phyloP scores from a whole-genome alignment of 2,329 filamentous ascomycete genomes.

The Trichophyton simii region DNA sequence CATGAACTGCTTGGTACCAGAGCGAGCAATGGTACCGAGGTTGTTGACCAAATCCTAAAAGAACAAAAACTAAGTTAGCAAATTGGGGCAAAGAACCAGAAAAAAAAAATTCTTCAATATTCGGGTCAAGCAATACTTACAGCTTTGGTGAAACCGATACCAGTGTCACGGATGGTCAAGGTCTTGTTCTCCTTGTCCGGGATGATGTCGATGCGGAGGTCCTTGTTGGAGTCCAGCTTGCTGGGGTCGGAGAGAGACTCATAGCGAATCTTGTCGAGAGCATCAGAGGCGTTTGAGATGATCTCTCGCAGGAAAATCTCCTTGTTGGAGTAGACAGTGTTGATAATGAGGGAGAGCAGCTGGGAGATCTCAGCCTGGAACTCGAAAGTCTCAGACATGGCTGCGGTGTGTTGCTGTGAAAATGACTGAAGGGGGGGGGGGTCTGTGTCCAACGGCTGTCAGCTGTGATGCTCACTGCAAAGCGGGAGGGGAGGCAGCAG shows the following conservation, averaged over 20 bases:
- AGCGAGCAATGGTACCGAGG: slow-evolving; percentile 97
- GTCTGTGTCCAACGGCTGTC: not conserved
- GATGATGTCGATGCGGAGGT: slow-evolving; percentile 97
- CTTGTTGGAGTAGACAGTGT: slow-evolving; percentile 99
- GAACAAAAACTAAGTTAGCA: slow-evolving; percentile 19
- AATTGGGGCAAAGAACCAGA: slow-evolving; percentile 19
- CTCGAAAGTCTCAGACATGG: slow-evolving; percentile 97
- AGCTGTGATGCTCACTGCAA: not conserved
- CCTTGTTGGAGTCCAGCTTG: slow-evolving; percentile 96
- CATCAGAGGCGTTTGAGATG: slow-evolving; percentile 97
- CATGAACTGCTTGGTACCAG: slow-evolving; percentile 99
- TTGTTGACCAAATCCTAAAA: slow-evolving; percentile 94
- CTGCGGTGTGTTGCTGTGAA: slow-evolving; percentile 23
- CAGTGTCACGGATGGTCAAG: slow-evolving; percentile 89
- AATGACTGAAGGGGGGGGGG: not conserved
- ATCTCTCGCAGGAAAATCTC: slow-evolving; percentile 99
- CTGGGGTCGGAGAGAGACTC: slow-evolving; percentile 91
- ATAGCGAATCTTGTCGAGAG: slow-evolving; percentile 99
- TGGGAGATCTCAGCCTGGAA: slow-evolving; percentile 99
- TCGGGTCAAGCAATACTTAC: slow-evolving; percentile 44
- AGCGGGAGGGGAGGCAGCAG: slow-evolving; percentile 4
- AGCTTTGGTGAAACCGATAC: slow-evolving; percentile 99
- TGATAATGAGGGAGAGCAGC: slow-evolving; percentile 98
- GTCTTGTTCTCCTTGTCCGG: slow-evolving; percentile 97
- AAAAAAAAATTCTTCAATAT: not conserved